Conservation (phyloP, 2,329 filamentous ascomycete genomes). For the Aspergillus sergii region DNA sequence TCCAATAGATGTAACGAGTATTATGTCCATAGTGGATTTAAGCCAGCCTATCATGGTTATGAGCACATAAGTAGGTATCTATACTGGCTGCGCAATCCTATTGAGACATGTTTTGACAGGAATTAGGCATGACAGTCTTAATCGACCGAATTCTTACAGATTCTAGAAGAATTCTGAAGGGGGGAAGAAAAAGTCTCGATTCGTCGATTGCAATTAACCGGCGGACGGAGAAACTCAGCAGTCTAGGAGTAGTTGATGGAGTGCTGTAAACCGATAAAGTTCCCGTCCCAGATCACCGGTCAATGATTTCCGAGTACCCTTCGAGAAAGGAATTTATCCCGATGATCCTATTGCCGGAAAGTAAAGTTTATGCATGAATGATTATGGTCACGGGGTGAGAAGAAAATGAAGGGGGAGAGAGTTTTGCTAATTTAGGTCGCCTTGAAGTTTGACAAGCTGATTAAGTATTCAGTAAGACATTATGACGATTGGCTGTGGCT, state of each 20-base stretch:
- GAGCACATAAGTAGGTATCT: background rate
- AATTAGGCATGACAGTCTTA: background rate
- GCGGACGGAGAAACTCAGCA: background rate
- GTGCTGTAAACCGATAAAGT: background rate
- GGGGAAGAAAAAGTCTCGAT: background rate
- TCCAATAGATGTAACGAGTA: background rate
- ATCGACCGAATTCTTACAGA: background rate
- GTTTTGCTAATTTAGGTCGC: background rate
- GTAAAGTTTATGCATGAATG: background rate
- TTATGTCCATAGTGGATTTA: background rate
- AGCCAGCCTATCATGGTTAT: background rate
- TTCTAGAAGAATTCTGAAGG: background rate
- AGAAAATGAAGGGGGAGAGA: background rate
- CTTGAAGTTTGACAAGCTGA: background rate
- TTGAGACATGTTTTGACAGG: background rate
- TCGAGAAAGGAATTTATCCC: background rate
- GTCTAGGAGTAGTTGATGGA: background rate
- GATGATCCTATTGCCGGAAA: background rate
- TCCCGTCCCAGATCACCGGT: background rate
- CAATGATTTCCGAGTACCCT: constrained; percentile 3
- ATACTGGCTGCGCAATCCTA: background rate
- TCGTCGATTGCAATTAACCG: constrained; percentile 6
- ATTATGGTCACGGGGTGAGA: background rate
- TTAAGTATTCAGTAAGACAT: background rate
- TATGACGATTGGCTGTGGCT: background rate